Evolutionary conservation across 2,329 filamentous ascomycete species (phyloP).

Genomic region (Plenodomus biglobosus): DNA sequence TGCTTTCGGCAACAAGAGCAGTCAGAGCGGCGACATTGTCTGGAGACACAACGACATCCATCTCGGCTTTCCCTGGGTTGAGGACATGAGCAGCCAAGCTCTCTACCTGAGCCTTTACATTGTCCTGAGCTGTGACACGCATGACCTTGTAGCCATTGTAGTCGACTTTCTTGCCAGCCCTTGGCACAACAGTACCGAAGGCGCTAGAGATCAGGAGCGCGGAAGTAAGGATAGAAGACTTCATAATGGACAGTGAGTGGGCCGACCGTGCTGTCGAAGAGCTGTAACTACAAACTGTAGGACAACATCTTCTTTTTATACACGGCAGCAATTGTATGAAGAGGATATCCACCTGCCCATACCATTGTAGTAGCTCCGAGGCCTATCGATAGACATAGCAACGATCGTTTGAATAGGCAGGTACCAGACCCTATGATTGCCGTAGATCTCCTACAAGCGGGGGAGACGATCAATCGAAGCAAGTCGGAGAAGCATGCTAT

Average conservation of each 20-base stretch:
- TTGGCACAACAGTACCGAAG: slow-evolving; percentile 30
- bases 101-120: slow-evolving; percentile 34
- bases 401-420: slow-evolving; percentile 26
- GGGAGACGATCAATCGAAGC: slow-evolving; percentile 20
- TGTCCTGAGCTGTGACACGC: slow-evolving; percentile 25
- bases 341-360: slow-evolving; percentile 23
- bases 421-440: slow-evolving; percentile 12
- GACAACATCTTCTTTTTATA: slow-evolving; percentile 16
- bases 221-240: slow-evolving; percentile 29
- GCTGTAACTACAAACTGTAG: slow-evolving; percentile 1
- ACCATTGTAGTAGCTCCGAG: slow-evolving; percentile 12
- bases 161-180: slow-evolving; percentile 35
- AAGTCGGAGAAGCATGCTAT: slow-evolving; percentile 2
- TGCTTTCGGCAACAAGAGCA: slow-evolving; percentile 29
- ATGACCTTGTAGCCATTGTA: slow-evolving; percentile 43
- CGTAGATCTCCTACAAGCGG: slow-evolving; percentile 19
- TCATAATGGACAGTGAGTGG: slow-evolving; percentile 26
- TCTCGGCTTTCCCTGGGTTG: slow-evolving; percentile 33
- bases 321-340: neutral
- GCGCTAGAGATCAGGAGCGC: slow-evolving; percentile 28
- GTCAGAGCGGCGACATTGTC: slow-evolving; percentile 35
- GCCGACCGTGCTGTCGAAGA: slow-evolving; percentile 1
- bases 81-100: slow-evolving; percentile 36
- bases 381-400: slow-evolving; percentile 7
- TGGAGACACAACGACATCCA: slow-evolving; percentile 42